These are phyloP conservation scores for Exophiala spinifera DNA, from an alignment of 2,329 filamentous ascomycete genomes.

Conservation along the genomic window DNA sequence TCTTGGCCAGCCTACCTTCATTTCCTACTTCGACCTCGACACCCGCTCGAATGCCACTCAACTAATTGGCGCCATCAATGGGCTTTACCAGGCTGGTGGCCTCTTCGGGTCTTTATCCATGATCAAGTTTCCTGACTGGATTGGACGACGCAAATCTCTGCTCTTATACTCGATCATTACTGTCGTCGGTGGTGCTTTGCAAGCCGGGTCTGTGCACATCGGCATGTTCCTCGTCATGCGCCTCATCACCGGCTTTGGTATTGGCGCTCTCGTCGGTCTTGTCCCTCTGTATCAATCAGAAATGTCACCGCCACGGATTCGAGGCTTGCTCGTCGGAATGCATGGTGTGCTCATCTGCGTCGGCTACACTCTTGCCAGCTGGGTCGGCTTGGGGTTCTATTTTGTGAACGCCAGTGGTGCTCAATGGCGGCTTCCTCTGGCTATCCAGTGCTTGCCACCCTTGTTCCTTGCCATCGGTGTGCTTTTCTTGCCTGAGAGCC, in stretches of 20 bases:
- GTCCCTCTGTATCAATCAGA: conserved; percentile 19
- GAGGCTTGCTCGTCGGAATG: conserved; percentile 22
- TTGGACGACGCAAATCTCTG: conserved; percentile 10
- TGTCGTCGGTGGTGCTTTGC: conserved; percentile 18
- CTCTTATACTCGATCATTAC: conserved; percentile 30
- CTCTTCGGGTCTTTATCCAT: conserved; percentile 40
- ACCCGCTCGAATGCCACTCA: conserved; percentile 32
- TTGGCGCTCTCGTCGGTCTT: conserved; percentile 14
- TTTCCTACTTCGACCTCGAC: conserved; percentile 43
- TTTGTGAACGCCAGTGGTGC: conserved; percentile 11
- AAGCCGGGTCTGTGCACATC: conserved; percentile 14
- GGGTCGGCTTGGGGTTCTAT: conserved; percentile 22
- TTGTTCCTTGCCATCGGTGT: conserved; percentile 40
- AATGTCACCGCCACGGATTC: conserved; percentile 16
- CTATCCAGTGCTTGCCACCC: conserved; percentile 17
- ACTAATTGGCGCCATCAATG: conserved; percentile 34
- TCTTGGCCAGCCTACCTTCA: conserved; percentile 40
- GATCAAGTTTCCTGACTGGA: conserved; percentile 8
- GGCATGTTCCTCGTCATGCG: conserved; percentile 17
- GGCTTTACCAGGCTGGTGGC: conserved; percentile 13
- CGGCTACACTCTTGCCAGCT: conserved; percentile 17
- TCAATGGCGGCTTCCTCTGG: conserved; percentile 21
- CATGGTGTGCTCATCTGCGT: conserved; percentile 16
- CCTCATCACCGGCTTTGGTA: conserved; percentile 13
- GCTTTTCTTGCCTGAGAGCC: conserved; percentile 31